These are phyloP conservation scores for Starmera pachycereana DNA, from an alignment of 805 yeast genomes.

Conservation along the genomic window DNA sequence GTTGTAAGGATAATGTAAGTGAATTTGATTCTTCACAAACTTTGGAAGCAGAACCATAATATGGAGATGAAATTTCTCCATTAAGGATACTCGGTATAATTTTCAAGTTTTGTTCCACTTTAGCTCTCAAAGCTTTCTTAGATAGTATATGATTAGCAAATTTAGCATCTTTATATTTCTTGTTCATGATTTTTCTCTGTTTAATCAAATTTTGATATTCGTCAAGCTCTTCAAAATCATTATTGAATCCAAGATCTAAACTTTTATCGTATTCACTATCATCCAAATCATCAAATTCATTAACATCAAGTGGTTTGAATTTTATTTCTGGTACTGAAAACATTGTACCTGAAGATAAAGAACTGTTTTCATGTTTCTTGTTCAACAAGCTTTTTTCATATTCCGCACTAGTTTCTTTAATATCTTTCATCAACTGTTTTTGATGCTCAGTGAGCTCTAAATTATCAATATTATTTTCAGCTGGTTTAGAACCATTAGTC, in stretches of 20 bases:
- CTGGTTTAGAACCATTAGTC: too few relatives aligned
- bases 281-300: background rate
- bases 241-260: constrained; percentile 4
- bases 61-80: constrained; percentile 36
- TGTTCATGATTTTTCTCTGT: constrained; percentile 5
- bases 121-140: constrained; percentile 19
- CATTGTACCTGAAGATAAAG: too few relatives aligned
- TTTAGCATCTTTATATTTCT: constrained; percentile 14
- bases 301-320: background rate
- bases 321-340: too few relatives aligned
- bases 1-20: constrained; percentile 30
- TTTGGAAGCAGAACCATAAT: constrained; percentile 38
- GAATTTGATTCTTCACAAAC: constrained; percentile 28
- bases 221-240: constrained; percentile 11
- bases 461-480: too few relatives aligned
- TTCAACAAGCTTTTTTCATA: too few relatives aligned
- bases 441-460: too few relatives aligned
- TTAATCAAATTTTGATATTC: constrained; percentile 8
- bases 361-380: too few relatives aligned
- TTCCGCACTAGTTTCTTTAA: too few relatives aligned
- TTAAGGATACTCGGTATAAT: constrained; percentile 30
- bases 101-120: constrained; percentile 21
- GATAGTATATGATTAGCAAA: constrained; percentile 17
- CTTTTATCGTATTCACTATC: background rate
- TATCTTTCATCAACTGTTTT: too few relatives aligned